These are phyloP conservation scores for Psilocybe cyanescens DNA, from an alignment of 768 basidiomycete genomes.

Conservation along the genomic window DNA sequence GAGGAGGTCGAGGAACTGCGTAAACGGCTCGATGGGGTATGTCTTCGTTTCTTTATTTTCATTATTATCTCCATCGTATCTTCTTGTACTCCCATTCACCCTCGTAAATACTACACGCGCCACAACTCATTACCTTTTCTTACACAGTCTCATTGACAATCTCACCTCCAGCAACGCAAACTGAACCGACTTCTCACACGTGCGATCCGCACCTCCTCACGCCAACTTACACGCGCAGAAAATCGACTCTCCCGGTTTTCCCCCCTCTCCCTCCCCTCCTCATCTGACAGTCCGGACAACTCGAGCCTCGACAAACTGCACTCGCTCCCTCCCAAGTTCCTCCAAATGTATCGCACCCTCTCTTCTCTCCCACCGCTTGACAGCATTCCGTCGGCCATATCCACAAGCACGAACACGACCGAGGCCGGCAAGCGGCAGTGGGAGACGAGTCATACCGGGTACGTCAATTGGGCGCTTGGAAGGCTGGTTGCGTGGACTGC, in stretches of 20 bases:
- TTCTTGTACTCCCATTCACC: background rate
- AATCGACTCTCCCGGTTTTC: slow-evolving; percentile 48
- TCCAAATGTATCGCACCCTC: slow-evolving; percentile 49
- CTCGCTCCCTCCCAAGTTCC: slow-evolving; percentile 42
- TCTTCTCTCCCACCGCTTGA: slow-evolving; percentile 52
- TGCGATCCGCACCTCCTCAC: slow-evolving; percentile 51
- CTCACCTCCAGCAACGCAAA: slow-evolving; percentile 59
- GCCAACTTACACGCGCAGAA: slow-evolving; percentile 51
- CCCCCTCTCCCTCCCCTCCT: slow-evolving; percentile 29
- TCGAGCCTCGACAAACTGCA: slow-evolving; percentile 43
- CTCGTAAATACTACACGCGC: background rate
- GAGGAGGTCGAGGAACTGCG: slow-evolving; percentile 72
- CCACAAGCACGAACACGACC: slow-evolving; percentile 33
- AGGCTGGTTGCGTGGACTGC: slow-evolving; percentile 44
- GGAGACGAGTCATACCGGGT: slow-evolving; percentile 77
- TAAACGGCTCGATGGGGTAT: slow-evolving; percentile 68
- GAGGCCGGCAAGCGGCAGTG: slow-evolving; percentile 75
- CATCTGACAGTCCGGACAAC: slow-evolving; percentile 10
- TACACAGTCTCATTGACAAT: background rate
- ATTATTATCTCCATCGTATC: background rate
- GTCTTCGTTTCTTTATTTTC: slow-evolving; percentile 20
- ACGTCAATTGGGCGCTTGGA: slow-evolving; percentile 75
- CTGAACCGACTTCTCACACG: slow-evolving; percentile 59
- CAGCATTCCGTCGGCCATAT: slow-evolving; percentile 37
- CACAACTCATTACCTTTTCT: background rate